Conservation (phyloP, 768 basidiomycete species). For the Pleurotus tuoliensis region DNA sequence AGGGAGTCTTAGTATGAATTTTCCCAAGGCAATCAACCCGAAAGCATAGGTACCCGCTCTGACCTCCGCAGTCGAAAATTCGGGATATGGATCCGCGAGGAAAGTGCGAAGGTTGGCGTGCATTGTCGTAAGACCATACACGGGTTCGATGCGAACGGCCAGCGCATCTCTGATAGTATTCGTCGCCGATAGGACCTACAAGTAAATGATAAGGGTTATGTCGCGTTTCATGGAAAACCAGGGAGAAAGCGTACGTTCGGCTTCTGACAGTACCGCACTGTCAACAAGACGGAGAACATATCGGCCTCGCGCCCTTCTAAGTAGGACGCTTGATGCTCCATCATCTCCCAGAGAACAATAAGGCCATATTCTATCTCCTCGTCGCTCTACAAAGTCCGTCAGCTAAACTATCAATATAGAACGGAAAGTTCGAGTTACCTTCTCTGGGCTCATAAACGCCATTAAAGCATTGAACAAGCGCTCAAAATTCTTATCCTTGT, state of each 20-base stretch:
- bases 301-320: constrained; percentile 81
- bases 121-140: constrained; percentile 82
- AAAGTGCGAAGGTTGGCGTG: constrained; percentile 71
- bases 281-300: constrained; percentile 67
- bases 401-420: no score
- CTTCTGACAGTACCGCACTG: constrained; percentile 69
- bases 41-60: constrained; percentile 74
- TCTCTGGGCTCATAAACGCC: constrained; percentile 55
- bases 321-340: constrained; percentile 67
- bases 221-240: constrained; percentile 1
- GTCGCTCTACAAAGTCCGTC: constrained; percentile 39
- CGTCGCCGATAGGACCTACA: constrained; percentile 78
- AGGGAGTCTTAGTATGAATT: constrained; percentile 77
- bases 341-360: constrained; percentile 79
- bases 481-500: constrained; percentile 66
- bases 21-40: constrained; percentile 79
- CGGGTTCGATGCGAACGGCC: constrained; percentile 69
- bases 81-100: constrained; percentile 44
- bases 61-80: constrained; percentile 39
- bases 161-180: constrained; percentile 77
- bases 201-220: constrained; percentile 5
- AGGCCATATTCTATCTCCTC: constrained; percentile 74
- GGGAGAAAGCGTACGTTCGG: constrained; percentile 48
- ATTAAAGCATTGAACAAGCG: constrained; percentile 64
- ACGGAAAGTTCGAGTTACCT: constrained; percentile 38